Evolutionary conservation across 2,329 filamentous ascomycete genomes (phyloP), one percentile per base, ranked within the genome.

Genomic region (Massarina eburnea): DNA sequence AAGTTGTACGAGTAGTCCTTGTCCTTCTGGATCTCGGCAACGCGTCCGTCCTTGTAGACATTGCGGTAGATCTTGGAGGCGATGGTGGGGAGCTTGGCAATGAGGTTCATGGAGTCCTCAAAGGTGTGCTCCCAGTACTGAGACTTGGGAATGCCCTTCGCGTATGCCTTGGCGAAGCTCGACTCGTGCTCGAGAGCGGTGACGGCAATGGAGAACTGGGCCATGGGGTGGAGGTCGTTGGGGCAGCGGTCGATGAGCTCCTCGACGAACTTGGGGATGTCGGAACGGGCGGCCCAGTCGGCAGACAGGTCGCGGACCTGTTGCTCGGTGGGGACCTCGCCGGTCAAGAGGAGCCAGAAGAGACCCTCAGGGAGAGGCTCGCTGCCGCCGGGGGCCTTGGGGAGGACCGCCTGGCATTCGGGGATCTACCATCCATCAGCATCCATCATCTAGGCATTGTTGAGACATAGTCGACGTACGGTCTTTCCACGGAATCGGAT

Each of bases 211-310:
- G 94, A 97, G 83, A 99, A 95, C 80, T 99, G 94, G 55, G 94
- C 92, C 94, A 99, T 99, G 74, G 94, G 94, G 85, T 99, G 94
- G 64, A 99, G 89, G 76, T 95, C 91, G 79, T 82, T 94, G 66
- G 94, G 94, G 88, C 92, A 97, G 81, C 94, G 91, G 85, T 99
- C 94, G 78, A 99, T 96, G 73, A 99, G 88, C 81, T 99, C 94
- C 82, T 96, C 91, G 70, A 99, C 84, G 78, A 95, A 97, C 80
- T 95, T 95, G 79, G 94, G 94, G 62, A 99, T 80, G 69, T 95
- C 90, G 76, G 94, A 91, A 69, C 94, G 91, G 71, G 94, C 94
- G 73, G 94, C 94, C 94, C 92, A 97, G 79, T 99, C 94, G 55
- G 94, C 92, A 61, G 94, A 97, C 60, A 99, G 88, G 71, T 95